A percentile compares a stretch with the other conserved stretches of the same genome.
Evolutionary conservation across 1,284 basidiomycete genomes (phyloP).

Genomic region (Cryptococcus neoformans): DNA sequence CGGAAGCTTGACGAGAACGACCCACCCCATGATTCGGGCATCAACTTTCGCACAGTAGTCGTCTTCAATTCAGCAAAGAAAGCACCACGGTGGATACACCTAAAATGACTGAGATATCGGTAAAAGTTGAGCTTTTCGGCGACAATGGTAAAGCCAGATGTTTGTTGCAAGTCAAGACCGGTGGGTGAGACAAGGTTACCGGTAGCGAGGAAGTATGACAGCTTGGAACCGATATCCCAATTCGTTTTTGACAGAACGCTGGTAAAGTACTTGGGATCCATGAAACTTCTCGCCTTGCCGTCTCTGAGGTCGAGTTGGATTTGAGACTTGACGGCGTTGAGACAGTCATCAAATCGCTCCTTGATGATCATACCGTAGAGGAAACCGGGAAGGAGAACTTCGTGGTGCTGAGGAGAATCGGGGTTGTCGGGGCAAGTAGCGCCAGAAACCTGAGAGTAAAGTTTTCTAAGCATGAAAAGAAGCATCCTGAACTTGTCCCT

Average conservation of each 20-base stretch:
- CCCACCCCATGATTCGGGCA: slow-evolving; percentile 97
- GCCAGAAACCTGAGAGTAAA: slow-evolving; percentile 88
- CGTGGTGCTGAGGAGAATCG: slow-evolving; percentile 98
- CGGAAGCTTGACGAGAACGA: too few species aligned
- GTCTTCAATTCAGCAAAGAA: slow-evolving; percentile 99
- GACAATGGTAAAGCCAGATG: slow-evolving; percentile 95
- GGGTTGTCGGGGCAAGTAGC: slow-evolving; percentile 94
- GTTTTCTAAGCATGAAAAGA: slow-evolving; percentile 98
- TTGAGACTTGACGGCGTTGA: slow-evolving; percentile 70
- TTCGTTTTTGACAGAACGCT: slow-evolving; percentile 76
- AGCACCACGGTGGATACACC: slow-evolving; percentile 97
- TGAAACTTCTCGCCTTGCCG: slow-evolving; percentile 74
- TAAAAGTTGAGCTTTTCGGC: slow-evolving; percentile 99
- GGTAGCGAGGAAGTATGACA: slow-evolving; percentile 95
- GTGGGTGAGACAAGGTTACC: slow-evolving; percentile 94
- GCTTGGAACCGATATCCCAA: slow-evolving; percentile 86
- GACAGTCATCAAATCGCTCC: slow-evolving; percentile 89
- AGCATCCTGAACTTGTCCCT: slow-evolving; percentile 96
- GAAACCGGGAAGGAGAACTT: slow-evolving; percentile 90
- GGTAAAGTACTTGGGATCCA: slow-evolving; percentile 78
- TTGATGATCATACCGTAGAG: slow-evolving; percentile 98
- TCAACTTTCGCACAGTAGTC: slow-evolving; percentile 92
- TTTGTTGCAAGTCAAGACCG: slow-evolving; percentile 95
- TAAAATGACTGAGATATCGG: slow-evolving; percentile 97
- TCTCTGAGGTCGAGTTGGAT: slow-evolving; percentile 73